These are phyloP conservation scores for Boletus smithii DNA, from an alignment of 1,284 basidiomycete genomes.

Conservation along the genomic window DNA sequence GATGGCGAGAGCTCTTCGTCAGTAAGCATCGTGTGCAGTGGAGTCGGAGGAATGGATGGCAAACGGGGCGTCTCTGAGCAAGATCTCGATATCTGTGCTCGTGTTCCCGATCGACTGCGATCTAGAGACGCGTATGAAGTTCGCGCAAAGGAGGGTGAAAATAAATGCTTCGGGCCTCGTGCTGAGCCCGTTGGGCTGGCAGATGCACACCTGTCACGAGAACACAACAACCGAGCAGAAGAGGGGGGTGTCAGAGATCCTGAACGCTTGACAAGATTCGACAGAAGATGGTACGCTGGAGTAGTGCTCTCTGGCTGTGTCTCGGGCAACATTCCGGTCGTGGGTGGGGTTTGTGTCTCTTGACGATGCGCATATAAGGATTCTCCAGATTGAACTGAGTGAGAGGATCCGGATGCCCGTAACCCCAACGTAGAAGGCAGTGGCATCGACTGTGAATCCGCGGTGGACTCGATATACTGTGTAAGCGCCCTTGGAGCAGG, in stretches of 20 bases:
- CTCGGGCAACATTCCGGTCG: constrained; percentile 22
- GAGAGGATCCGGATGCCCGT: constrained; percentile 42
- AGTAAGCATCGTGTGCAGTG: constrained; percentile 49
- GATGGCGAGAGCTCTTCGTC: constrained; percentile 52
- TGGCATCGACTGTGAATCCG: constrained; percentile 49
- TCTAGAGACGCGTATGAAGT: constrained; percentile 12
- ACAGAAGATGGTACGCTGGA: constrained; percentile 57
- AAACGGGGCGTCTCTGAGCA: constrained; percentile 40
- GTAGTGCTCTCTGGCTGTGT: constrained; percentile 43
- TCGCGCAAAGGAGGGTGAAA: constrained; percentile 15
- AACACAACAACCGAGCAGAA: constrained; percentile 31
- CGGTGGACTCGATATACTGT: constrained; percentile 60
- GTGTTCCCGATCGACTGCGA: constrained; percentile 9
- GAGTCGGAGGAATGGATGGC: constrained; percentile 17
- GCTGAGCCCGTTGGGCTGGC: constrained; percentile 19
- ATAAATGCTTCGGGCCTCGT: constrained; percentile 7
- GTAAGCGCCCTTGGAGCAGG: constrained; percentile 71
- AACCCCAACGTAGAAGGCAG: constrained; percentile 71
- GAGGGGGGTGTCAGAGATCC: constrained; percentile 35
- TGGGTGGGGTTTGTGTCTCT: constrained; percentile 17
- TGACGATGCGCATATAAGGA: not conserved
- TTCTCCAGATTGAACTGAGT: constrained; percentile 24
- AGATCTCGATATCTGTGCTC: constrained; percentile 25
- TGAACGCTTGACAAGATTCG: constrained; percentile 45
- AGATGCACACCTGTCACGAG: constrained; percentile 22